A percentile compares a stretch with the other conserved stretches of the same genome.
These are phyloP conservation scores for Cicer bijugum DNA, from an alignment of 306 rosid species.

Conservation along the genomic window DNA sequence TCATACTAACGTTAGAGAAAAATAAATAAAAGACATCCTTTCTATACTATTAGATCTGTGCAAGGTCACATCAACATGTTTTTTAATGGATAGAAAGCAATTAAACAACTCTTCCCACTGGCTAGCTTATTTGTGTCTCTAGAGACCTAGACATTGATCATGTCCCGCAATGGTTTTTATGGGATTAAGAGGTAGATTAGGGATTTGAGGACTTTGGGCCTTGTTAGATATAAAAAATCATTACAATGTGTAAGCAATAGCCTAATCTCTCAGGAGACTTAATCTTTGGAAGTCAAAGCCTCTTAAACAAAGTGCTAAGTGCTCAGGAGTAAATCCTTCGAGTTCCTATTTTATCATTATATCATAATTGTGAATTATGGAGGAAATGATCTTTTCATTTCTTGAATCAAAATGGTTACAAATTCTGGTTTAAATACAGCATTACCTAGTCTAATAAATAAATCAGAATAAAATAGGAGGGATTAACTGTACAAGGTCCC, in stretches of 20 bases:
- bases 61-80: not conserved
- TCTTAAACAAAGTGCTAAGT: not conserved
- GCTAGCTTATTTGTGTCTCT: conserved; percentile 13
- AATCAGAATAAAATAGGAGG: no score
- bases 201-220: conserved; percentile 4
- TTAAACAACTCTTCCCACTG: not conserved
- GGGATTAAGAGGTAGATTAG: not conserved
- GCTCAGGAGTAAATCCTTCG: not conserved
- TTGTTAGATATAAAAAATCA: conserved; percentile 7
- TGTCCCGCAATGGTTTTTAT: conserved; percentile 8
- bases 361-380: not conserved
- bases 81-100: conserved; percentile 26
- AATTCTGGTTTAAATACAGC: no score
- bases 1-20: conserved; percentile 2
- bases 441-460: no score
- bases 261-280: not conserved
- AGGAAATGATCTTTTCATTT: no score
- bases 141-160: conserved; percentile 3
- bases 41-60: not conserved
- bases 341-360: not conserved
- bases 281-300: not conserved
- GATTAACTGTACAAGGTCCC: no score
- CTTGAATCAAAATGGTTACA: no score
- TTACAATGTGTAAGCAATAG: not conserved
- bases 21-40: not conserved